These are phyloP conservation scores for Leucosporidium yakuticum DNA, from an alignment of 768 basidiomycete species.

Conservation along the genomic window DNA sequence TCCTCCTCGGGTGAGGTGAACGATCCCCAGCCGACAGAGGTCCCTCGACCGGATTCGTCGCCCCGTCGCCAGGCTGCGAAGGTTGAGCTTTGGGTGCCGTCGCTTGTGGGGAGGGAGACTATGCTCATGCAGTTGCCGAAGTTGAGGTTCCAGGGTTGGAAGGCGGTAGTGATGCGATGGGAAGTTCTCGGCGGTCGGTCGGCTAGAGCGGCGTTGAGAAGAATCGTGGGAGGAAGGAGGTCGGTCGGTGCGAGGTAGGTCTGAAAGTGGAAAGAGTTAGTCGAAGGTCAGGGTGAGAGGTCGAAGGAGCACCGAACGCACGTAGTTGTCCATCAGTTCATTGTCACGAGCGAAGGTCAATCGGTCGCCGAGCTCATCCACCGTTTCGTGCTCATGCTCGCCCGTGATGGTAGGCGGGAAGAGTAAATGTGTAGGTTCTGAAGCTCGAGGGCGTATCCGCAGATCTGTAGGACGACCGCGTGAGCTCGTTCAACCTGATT, in stretches of 20 bases:
- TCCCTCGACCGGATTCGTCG: slow-evolving; percentile 3
- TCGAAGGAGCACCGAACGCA: neutral
- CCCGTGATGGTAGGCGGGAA: neutral
- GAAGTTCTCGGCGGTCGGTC: neutral
- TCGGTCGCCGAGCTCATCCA: slow-evolving; percentile 16
- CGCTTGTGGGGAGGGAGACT: neutral
- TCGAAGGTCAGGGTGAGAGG: neutral
- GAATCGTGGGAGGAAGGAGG: slow-evolving; percentile 21
- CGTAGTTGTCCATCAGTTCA: neutral
- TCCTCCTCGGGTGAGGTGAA: slow-evolving; percentile 6
- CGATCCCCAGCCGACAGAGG: slow-evolving; percentile 10
- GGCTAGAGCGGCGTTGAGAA: slow-evolving; percentile 11
- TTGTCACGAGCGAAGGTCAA: neutral
- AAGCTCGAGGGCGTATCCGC: neutral
- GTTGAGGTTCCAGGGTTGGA: slow-evolving; percentile 16
- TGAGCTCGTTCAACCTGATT: neutral
- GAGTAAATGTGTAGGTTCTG: neutral
- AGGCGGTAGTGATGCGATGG: neutral
- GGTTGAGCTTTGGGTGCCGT: neutral
- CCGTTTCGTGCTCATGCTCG: slow-evolving; percentile 4
- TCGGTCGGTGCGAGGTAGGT: neutral
- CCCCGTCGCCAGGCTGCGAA: slow-evolving; percentile 13
- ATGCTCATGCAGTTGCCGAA: slow-evolving; percentile 16
- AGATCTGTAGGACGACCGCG: neutral
- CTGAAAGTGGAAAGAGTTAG: neutral